A percentile compares a stretch with the other conserved stretches of the same genome.
These are phyloP conservation scores for Boletus pseudopeckii DNA, from an alignment of 768 basidiomycete genomes.

Conservation along the genomic window DNA sequence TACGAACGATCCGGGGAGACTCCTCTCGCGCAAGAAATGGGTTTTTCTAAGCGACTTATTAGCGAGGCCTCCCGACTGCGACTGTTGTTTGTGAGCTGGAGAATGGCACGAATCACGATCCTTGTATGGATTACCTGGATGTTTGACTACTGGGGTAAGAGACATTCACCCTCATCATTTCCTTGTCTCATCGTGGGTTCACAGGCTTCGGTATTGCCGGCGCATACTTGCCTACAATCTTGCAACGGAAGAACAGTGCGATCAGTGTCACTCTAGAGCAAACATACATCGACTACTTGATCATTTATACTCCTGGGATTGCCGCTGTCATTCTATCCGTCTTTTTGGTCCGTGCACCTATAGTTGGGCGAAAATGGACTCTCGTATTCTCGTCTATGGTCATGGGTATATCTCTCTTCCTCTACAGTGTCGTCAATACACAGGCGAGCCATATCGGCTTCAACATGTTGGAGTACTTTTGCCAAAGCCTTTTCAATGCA, in stretches of 20 bases:
- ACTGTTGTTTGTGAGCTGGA: conserved; percentile 15
- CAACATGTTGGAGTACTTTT: conserved; percentile 9
- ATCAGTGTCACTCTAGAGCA: conserved; percentile 3
- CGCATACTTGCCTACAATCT: conserved; percentile 8
- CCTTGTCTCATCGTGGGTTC: not conserved
- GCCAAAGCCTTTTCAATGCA: conserved; percentile 7
- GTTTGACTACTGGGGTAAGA: conserved; percentile 13
- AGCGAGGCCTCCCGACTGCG: conserved; percentile 11
- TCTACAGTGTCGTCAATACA: conserved; percentile 10
- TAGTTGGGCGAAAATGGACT: conserved; percentile 16
- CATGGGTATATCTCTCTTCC: conserved; percentile 4
- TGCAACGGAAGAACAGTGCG: conserved; percentile 12
- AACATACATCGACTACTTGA: conserved; percentile 13
- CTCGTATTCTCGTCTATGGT: conserved; percentile 12
- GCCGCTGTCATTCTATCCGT: not conserved
- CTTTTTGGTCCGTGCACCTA: conserved; percentile 12
- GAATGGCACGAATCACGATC: conserved; percentile 6
- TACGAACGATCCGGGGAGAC: conserved; percentile 3
- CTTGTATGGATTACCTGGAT: conserved; percentile 15
- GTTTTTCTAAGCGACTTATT: not conserved
- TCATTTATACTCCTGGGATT: conserved; percentile 6
- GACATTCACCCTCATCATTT: not conserved
- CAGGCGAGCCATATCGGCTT: conserved; percentile 11
- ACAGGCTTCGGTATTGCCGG: conserved; percentile 2
- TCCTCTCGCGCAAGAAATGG: not conserved